Evolutionary conservation across 2,329 filamentous ascomycete species (phyloP).

Genomic region (Ceratocystis diversiconidia): DNA sequence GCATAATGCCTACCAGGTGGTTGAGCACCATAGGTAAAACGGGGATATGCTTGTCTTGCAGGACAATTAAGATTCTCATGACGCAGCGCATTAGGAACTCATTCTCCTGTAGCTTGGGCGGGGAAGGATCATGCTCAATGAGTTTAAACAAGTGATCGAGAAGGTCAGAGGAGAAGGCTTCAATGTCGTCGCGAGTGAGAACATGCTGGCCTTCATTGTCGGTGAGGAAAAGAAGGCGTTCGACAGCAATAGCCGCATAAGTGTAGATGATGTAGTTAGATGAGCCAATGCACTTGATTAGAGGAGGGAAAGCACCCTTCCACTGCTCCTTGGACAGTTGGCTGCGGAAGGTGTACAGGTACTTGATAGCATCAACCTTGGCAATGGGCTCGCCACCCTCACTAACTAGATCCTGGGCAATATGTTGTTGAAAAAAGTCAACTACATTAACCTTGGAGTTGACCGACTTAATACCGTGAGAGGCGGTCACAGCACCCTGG

Average conservation of each 20-base stretch:
- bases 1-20: conserved; percentile 78
- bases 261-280: conserved; percentile 94
- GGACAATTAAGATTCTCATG: conserved; percentile 91
- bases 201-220: conserved; percentile 62
- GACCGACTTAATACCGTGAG: conserved; percentile 78
- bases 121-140: conserved; percentile 69
- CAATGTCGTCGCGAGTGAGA: conserved; percentile 65
- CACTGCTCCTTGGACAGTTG: conserved; percentile 86
- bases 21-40: conserved; percentile 66
- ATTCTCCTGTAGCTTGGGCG: conserved; percentile 94
- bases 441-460: conserved; percentile 81
- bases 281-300: conserved; percentile 82
- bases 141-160: conserved; percentile 81
- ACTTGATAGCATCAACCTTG: conserved; percentile 97
- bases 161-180: conserved; percentile 70
- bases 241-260: conserved; percentile 92
- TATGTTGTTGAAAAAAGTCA: conserved; percentile 86
- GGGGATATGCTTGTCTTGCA: conserved; percentile 64
- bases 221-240: conserved; percentile 73
- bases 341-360: conserved; percentile 90
- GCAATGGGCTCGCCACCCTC: conserved; percentile 64
- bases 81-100: conserved; percentile 98
- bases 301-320: conserved; percentile 73
- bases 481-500: conserved; percentile 74
- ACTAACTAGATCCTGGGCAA: conserved; percentile 76